A percentile compares a stretch with the other conserved stretches of the same genome.
phyloP scores from a whole-genome alignment of 164 flowering plant genomes.

The Litsea cubeba region DNA sequence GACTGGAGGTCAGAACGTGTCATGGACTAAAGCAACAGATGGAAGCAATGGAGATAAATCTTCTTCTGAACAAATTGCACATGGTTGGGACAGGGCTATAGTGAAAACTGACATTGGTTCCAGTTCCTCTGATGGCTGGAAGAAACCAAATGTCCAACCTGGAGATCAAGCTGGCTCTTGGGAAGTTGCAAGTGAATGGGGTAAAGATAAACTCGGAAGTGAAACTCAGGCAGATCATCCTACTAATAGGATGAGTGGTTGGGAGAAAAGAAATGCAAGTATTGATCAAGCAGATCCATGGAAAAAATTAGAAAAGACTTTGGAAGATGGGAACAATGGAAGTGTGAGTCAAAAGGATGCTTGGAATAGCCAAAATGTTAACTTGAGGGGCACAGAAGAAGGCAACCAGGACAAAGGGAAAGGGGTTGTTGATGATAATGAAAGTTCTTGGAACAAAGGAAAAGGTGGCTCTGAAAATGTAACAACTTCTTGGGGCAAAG shows the following conservation, averaged over 20 bases:
- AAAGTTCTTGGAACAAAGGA: constrained; percentile 24
- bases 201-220: constrained; percentile 3
- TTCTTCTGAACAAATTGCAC: constrained; percentile 20
- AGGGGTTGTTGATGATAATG: neutral
- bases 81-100: constrained; percentile 22
- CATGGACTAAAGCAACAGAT: constrained; percentile 34
- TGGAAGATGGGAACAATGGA: constrained; percentile 15
- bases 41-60: constrained; percentile 18
- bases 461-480: constrained; percentile 15
- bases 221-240: constrained; percentile 7
- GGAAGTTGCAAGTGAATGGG: constrained; percentile 18
- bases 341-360: neutral
- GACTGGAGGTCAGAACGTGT: constrained; percentile 20
- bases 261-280: constrained; percentile 6
- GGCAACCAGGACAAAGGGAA: neutral
- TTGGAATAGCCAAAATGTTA: constrained; percentile 8
- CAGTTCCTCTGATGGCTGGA: constrained; percentile 31
- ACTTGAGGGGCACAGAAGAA: neutral
- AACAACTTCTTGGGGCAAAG: constrained; percentile 20
- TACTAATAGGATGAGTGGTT: constrained; percentile 3
- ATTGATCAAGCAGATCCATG: neutral
- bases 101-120: constrained; percentile 13
- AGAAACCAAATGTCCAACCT: constrained; percentile 7
- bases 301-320: constrained; percentile 7
- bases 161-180: constrained; percentile 13